Evolutionary conservation across 129 eudicot species (phyloP), one percentile per base, ranked within the genome.

Genomic region (Solidago caesia): DNA sequence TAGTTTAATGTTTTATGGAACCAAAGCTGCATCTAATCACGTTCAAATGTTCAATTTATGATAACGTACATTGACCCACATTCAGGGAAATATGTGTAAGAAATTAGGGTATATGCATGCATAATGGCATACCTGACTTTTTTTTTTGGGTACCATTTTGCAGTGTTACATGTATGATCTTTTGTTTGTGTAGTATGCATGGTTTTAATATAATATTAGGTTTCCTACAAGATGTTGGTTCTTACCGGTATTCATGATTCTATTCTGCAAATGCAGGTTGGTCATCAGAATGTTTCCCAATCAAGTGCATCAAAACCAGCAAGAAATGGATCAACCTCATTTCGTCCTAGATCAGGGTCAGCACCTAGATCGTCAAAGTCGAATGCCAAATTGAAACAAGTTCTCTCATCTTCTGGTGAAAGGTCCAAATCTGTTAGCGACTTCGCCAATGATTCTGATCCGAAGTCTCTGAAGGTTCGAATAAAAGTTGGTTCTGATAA

Each of bases 401-500:
- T 57, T 26, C 42, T 68, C 72, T 51, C 68, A 44, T 70, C 80
- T 8, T 41, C 70, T 75, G 70, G 80, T 43, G 90, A 83, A 69
- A 84, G 79, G 15, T 75, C 78, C 64, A 89, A 74, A 53, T 69
- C 64, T 16, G 70, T 27, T 25, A 75, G 77, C 44, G 85, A 81
- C 64, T 67, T 80, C 44, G 62, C 68, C 58, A 79, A 77, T 21
- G 74, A 74, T 67, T 86, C 86, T 72, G 99, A 94, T 76, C 99
- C 82, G 76, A 87, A 76, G 81, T 63, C 85, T 45, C 83, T 94
- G 64, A 94, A 87, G 82, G 89, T 94, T 75, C 87, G 97, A 52
- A 80, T 94, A 66, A 88, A 76, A 82, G 85, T 94, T 67, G 88
- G 97, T 7, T 76, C 93, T 51, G 96, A 90, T 71, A 87, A 90